phyloP scores from a whole-genome alignment of 2,329 filamentous ascomycete genomes.

The Colletotrichum cereale region DNA sequence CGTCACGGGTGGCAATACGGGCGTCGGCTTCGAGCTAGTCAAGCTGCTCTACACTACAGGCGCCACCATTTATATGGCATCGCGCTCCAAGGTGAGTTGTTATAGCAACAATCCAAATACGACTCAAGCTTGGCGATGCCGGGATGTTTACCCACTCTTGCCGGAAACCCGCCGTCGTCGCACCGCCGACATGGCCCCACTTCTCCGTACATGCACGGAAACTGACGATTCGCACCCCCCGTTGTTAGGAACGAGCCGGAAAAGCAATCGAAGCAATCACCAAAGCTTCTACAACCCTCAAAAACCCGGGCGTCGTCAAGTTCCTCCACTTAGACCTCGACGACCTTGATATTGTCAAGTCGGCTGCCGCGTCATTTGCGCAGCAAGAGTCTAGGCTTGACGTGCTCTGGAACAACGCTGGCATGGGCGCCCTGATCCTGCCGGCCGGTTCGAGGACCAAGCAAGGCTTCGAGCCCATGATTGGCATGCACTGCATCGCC shows the following conservation, averaged over 20 bases:
- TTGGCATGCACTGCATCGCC: conserved; percentile 52
- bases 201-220: not conserved
- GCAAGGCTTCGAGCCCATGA: conserved; percentile 51
- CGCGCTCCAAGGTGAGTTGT: conserved; percentile 50
- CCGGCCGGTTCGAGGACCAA: conserved; percentile 42
- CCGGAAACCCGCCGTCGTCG: not conserved
- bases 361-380: conserved; percentile 52
- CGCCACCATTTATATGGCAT: conserved; percentile 66
- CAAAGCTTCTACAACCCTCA: conserved; percentile 13
- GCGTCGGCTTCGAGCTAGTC: conserved; percentile 63
- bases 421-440: conserved; percentile 42
- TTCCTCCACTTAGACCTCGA: conserved; percentile 56
- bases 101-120: conserved; percentile 29
- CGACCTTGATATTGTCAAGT: conserved; percentile 56
- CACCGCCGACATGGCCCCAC: not conserved
- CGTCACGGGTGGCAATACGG: conserved; percentile 58
- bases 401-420: conserved; percentile 58
- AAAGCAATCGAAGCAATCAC: conserved; percentile 50
- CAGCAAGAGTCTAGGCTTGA: conserved; percentile 54
- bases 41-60: conserved; percentile 65
- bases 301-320: conserved; percentile 43
- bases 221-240: not conserved
- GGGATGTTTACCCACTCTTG: not conserved
- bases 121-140: conserved; percentile 34
- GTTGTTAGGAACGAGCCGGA: conserved; percentile 45